These are phyloP conservation scores for Metschnikowia amazonensis DNA, from an alignment of 805 yeast species.

Conservation along the genomic window DNA sequence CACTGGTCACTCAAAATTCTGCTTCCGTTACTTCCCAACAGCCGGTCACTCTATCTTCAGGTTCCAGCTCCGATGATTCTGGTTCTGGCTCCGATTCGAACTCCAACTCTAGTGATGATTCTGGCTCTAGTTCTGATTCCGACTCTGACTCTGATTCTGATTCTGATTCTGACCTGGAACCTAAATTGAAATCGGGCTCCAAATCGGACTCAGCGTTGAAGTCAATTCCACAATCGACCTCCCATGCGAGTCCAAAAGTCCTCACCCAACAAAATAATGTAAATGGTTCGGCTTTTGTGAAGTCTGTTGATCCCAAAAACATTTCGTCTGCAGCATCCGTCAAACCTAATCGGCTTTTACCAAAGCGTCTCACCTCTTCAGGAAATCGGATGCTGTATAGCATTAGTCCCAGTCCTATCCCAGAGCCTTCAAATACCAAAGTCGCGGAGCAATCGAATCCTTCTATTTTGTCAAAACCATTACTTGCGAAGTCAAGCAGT, in stretches of 20 bases:
- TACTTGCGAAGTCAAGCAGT: neutral
- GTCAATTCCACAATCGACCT: neutral
- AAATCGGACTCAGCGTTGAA: neutral
- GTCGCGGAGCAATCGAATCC: neutral
- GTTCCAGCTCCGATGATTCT: neutral
- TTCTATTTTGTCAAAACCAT: neutral
- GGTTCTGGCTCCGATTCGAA: neutral
- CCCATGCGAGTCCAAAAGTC: neutral
- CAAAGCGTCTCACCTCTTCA: conserved; percentile 2
- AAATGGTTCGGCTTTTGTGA: neutral
- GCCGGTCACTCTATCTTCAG: neutral
- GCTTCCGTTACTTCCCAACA: neutral
- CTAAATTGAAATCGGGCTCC: neutral
- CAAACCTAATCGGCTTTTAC: neutral
- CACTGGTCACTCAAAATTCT: neutral
- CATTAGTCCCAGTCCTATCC: neutral
- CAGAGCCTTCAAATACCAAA: neutral
- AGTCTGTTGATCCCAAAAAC: neutral
- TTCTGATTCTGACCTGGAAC: conserved; percentile 6
- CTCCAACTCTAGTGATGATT: neutral
- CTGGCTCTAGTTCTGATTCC: conserved; percentile 2
- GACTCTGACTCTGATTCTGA: conserved; percentile 10
- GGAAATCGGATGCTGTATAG: neutral
- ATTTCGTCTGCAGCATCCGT: neutral
- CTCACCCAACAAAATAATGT: neutral